Base-by-base conservation (phyloP, 2,329 filamentous ascomycete genomes). In the Trichophyton schoenleinii region DNA sequence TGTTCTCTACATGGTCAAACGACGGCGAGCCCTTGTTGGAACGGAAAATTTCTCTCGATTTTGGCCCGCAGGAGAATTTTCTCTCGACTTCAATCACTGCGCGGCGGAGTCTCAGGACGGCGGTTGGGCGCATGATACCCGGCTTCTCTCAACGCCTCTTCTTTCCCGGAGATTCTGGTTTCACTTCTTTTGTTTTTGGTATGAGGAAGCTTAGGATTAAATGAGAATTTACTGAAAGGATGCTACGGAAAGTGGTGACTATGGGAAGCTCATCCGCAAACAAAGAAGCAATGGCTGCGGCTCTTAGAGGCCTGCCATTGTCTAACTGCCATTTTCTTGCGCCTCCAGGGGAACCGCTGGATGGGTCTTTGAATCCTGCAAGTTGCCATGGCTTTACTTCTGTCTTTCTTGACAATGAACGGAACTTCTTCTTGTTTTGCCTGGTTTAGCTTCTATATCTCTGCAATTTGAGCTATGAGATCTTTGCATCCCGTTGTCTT, bases 71-170 rank as follows among this genome's bases (percentile, higher is more conserved):
- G 52, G 53, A 22, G 62, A 69, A 69, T 63, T 70, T 70, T 57
- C 64, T 65, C 60, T 70, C 68, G 7, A 69, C 65, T 61, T 69
- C 67, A 49, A 68, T 64, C 44, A 68, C 55, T 36, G 59, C 61
- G 38, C 57, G 63, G 31, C 62, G 62, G 34, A 41, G 28, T 38
- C 60, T 18, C 13, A 58, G 63, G 48, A 41, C 52, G 34, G 61
- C 11, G n/a, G 57, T 61, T 60, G 63, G 31, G 8, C 49, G 63
- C 63, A 64, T 64, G n/a, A 9, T 52, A 28, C 11, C 46, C 25
- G 46, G 25, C 9, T 25, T 22, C 11, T 13, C 3, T 3, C 2
- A 7, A 48, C 44, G 11, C 11, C 11, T 52, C 46, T 52, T 22
- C 5, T 22, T 20, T 31, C 22, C 41, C 41, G 4, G 8, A 8